These are phyloP conservation scores for Sclerotinia subarctica DNA, from an alignment of 2,329 filamentous ascomycete species.

Conservation along the genomic window DNA sequence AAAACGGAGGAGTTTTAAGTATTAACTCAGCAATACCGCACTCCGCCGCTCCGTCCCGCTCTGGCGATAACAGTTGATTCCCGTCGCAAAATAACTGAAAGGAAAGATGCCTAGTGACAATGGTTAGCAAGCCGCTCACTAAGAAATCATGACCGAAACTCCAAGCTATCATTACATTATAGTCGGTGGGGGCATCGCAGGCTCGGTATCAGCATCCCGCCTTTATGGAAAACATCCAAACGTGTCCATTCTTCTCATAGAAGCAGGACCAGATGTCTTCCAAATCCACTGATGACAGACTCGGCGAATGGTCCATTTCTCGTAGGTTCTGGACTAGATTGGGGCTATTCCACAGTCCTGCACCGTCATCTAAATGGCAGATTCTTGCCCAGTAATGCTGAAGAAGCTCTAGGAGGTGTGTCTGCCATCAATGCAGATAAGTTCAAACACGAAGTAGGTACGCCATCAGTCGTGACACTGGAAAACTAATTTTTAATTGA, in stretches of 20 bases:
- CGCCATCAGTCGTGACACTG: too few relatives aligned
- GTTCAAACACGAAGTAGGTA: neutral
- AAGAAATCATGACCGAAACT: neutral
- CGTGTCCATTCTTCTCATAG: slow-evolving; percentile 42
- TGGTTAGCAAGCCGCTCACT: too few relatives aligned
- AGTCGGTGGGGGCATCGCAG: slow-evolving; percentile 41
- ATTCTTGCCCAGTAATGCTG: slow-evolving; percentile 34
- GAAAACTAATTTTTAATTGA: too few relatives aligned
- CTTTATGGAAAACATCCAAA: slow-evolving; percentile 34
- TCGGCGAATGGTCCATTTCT: slow-evolving; percentile 1
- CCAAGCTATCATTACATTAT: slow-evolving; percentile 38
- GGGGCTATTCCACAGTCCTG: slow-evolving; percentile 40
- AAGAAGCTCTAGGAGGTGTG: slow-evolving; percentile 44
- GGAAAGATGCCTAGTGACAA: too few relatives aligned
- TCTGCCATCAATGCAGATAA: slow-evolving; percentile 40
- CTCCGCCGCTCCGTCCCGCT: too few relatives aligned
- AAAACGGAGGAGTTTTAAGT: too few relatives aligned
- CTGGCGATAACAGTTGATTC: too few relatives aligned
- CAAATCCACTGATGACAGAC: slow-evolving; percentile 17
- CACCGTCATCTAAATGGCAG: slow-evolving; percentile 34
- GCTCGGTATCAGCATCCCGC: slow-evolving; percentile 41
- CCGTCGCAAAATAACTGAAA: too few relatives aligned
- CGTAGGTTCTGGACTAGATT: slow-evolving; percentile 34
- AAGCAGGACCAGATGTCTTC: slow-evolving; percentile 40
- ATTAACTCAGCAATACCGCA: too few relatives aligned